phyloP scores from a whole-genome alignment of 2,329 filamentous ascomycete genomes.

The Parastagonospora nodorum region DNA sequence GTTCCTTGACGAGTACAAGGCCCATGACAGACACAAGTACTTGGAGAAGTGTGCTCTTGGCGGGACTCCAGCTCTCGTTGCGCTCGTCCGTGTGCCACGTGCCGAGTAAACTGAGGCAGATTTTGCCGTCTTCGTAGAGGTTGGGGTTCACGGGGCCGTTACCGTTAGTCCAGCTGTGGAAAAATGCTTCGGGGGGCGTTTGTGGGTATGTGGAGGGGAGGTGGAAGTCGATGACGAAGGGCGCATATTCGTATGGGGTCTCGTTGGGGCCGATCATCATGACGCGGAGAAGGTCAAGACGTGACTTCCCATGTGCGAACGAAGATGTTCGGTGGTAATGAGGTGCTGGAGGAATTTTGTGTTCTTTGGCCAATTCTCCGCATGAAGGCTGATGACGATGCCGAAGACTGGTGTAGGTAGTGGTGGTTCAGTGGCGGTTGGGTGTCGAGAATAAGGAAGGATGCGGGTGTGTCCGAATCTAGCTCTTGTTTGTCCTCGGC shows the following conservation, averaged over 20 bases:
- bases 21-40: slow-evolving; percentile 62
- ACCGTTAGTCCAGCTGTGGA: slow-evolving; percentile 63
- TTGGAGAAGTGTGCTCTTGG: slow-evolving; percentile 61
- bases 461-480: slow-evolving; percentile 10
- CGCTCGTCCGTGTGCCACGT: slow-evolving; percentile 62
- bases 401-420: slow-evolving; percentile 45
- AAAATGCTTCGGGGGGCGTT: slow-evolving; percentile 60
- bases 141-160: slow-evolving; percentile 64
- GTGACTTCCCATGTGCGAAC: slow-evolving; percentile 64
- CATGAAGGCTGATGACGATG: slow-evolving; percentile 51
- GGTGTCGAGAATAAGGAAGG: slow-evolving; percentile 46
- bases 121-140: slow-evolving; percentile 66
- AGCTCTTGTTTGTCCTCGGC: slow-evolving; percentile 12
- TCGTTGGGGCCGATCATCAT: slow-evolving; percentile 63
- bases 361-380: slow-evolving; percentile 62
- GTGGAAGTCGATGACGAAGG: slow-evolving; percentile 65
- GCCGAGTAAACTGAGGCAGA: slow-evolving; percentile 63
- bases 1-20: slow-evolving; percentile 62
- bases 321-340: slow-evolving; percentile 61
- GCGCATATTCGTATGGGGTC: slow-evolving; percentile 65
- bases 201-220: slow-evolving; percentile 57
- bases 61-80: slow-evolving; percentile 59
- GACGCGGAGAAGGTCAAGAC: slow-evolving; percentile 63
- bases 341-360: slow-evolving; percentile 60
- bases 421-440: slow-evolving; percentile 41